Percentiles rank a stretch among this genome's conserved stretches.
Conservation (phyloP, 768 basidiomycete genomes). For the Boletus eberwhitei region DNA sequence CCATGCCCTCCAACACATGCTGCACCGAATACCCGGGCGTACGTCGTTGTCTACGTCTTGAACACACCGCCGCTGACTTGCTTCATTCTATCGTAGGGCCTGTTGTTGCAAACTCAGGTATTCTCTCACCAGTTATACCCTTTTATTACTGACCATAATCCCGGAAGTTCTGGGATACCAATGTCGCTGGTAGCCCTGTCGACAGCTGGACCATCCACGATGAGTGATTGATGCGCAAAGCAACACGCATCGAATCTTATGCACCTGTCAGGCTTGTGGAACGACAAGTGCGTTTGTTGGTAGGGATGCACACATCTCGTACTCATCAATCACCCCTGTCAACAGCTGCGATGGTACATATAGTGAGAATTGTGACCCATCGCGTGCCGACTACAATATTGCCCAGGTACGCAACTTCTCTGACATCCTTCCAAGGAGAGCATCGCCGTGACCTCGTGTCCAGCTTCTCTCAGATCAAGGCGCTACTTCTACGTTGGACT, state of each 20-base stretch:
- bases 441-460: background rate
- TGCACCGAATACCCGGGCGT: conserved; percentile 69
- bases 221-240: conserved; percentile 26
- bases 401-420: conserved; percentile 29
- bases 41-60: conserved; percentile 20
- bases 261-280: conserved; percentile 54
- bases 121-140: background rate
- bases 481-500: conserved; percentile 53
- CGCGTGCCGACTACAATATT: conserved; percentile 44
- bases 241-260: background rate
- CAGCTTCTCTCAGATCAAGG: conserved; percentile 59
- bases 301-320: background rate
- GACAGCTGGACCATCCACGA: conserved; percentile 77
- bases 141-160: background rate
- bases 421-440: background rate
- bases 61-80: background rate
- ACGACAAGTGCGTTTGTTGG: conserved; percentile 46
- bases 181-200: conserved; percentile 57
- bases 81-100: conserved; percentile 41
- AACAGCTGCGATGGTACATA: conserved; percentile 52
- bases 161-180: conserved; percentile 67
- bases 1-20: conserved; percentile 44
- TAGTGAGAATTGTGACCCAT: conserved; percentile 36
- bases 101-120: conserved; percentile 56
- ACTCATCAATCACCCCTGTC: background rate